These are phyloP conservation scores for Plantago major DNA, from an alignment of 257 asterid genomes.

Conservation along the genomic window DNA sequence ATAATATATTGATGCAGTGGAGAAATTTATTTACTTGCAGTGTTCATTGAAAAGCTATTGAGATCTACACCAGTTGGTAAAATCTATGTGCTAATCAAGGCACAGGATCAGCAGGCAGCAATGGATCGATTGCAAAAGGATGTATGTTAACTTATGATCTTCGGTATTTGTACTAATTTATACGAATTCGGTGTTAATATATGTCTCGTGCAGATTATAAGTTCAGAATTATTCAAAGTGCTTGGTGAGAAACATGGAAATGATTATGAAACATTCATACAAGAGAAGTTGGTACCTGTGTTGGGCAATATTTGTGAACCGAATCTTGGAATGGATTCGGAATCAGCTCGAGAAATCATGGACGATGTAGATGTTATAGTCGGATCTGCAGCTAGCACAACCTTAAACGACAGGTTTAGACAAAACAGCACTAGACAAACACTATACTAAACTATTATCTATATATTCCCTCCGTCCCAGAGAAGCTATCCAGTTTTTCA, in stretches of 20 bases:
- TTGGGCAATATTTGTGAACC: slow-evolving; percentile 34
- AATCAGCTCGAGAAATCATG: slow-evolving; percentile 9
- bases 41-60: slow-evolving; percentile 29
- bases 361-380: slow-evolving; percentile 31
- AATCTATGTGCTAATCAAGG: slow-evolving; percentile 24
- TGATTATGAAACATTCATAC: slow-evolving; percentile 19
- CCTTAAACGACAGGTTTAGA: slow-evolving; percentile 30
- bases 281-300: slow-evolving; percentile 28
- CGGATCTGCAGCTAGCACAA: slow-evolving; percentile 38
- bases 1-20: neutral
- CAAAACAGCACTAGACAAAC: too few species aligned
- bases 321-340: slow-evolving; percentile 31
- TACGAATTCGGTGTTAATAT: neutral
- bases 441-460: neutral
- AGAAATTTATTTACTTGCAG: slow-evolving; percentile 5
- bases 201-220: slow-evolving; percentile 17
- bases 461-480: too few species aligned
- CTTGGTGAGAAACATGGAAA: slow-evolving; percentile 28
- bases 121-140: slow-evolving; percentile 22
- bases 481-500: too few species aligned
- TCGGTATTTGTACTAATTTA: neutral
- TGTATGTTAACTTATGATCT: slow-evolving; percentile 6
- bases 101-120: slow-evolving; percentile 27
- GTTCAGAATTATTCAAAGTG: slow-evolving; percentile 31
- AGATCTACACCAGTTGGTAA: slow-evolving; percentile 30